Conservation (phyloP, 1,284 basidiomycete genomes). For the Phellinidium pouzarii region DNA sequence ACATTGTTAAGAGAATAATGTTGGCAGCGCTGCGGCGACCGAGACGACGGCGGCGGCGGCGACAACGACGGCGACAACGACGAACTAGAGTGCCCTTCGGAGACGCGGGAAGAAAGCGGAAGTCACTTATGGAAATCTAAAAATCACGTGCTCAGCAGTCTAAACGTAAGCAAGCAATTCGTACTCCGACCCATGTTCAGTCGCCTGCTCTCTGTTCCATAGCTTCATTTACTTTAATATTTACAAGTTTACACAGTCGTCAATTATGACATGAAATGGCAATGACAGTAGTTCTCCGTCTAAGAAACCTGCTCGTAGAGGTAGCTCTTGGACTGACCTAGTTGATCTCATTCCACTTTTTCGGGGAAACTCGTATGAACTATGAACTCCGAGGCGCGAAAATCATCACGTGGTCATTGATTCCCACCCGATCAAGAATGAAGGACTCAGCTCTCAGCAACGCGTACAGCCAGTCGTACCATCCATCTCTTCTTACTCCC, state of each 20-base stretch:
- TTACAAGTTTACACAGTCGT: no score
- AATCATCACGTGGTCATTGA: background rate
- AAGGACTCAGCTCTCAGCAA: background rate
- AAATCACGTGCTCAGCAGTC: slow-evolving; percentile 79
- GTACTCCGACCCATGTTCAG: no score
- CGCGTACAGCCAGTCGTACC: background rate
- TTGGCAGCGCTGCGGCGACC: background rate
- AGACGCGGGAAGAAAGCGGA: background rate
- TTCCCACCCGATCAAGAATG: background rate
- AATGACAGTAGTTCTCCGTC: no score
- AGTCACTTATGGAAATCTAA: background rate
- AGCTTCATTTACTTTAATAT: no score
- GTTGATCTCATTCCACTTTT: no score
- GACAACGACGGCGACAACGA: background rate
- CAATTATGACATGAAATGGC: no score
- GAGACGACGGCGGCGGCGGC: background rate
- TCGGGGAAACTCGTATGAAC: no score
- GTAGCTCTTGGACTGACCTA: no score
- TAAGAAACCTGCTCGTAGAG: no score
- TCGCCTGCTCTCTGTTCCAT: no score
- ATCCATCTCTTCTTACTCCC: slow-evolving; percentile 3
- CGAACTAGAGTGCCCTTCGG: background rate
- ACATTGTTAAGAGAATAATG: background rate
- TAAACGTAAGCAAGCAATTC: slow-evolving; percentile 83
- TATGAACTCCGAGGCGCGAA: no score